These are phyloP conservation scores for Selaginella tamariscina DNA, from an alignment of 75 land plant genomes.

Conservation along the genomic window DNA sequence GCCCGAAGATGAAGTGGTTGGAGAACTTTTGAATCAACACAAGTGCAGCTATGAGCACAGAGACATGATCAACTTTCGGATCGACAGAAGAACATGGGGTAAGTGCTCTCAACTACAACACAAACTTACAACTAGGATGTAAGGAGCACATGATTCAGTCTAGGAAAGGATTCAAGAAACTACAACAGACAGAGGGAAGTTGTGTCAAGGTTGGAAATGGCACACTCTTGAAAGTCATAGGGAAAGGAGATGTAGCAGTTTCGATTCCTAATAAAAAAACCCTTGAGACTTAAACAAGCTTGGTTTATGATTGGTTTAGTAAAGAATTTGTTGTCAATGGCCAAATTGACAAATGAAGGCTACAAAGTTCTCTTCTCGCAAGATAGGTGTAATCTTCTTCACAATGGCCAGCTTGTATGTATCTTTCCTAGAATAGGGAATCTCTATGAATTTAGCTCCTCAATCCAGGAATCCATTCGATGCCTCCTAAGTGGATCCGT, in stretches of 20 bases:
- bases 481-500: not conserved
- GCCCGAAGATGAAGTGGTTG: not conserved
- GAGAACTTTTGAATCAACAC: not conserved
- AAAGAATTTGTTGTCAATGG: not conserved
- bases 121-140: not conserved
- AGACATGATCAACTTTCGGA: not conserved
- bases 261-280: not conserved
- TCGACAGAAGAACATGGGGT: not conserved
- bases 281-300: not conserved
- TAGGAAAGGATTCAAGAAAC: not conserved
- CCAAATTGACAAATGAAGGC: not conserved
- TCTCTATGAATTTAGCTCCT: not conserved
- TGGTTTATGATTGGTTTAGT: not conserved
- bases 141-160: not conserved
- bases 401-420: not conserved
- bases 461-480: not conserved
- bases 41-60: not conserved
- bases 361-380: not conserved
- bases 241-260: not conserved
- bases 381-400: not conserved
- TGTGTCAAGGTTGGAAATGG: not conserved
- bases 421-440: not conserved
- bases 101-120: not conserved
- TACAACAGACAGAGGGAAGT: not conserved
- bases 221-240: not conserved